Evolutionary conservation across 2,329 filamentous ascomycete genomes (phyloP).

Genomic region (Fragosphaeria purpurea): DNA sequence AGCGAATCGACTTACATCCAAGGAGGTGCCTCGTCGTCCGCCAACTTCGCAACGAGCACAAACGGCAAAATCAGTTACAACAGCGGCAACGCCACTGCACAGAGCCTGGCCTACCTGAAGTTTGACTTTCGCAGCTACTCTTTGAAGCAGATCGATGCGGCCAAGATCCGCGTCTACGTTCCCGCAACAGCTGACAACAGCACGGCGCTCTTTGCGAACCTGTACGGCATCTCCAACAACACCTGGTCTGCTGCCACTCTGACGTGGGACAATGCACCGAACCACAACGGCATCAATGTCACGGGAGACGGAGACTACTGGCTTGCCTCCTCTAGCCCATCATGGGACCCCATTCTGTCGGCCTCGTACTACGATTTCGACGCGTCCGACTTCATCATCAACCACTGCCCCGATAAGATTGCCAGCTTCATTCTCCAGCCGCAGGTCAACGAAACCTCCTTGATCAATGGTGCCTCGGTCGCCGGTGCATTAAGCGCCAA

Average conservation of each 20-base stretch:
- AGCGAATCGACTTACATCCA: too few species aligned
- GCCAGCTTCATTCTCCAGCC: conserved; percentile 5
- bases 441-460: too few species aligned
- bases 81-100: neutral
- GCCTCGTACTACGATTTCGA: conserved; percentile 6
- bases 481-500: too few species aligned
- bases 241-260: neutral
- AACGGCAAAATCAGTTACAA: too few species aligned
- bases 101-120: conserved; percentile 1
- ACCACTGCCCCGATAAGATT: conserved; percentile 1
- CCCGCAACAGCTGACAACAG: neutral
- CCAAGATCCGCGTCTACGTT: conserved; percentile 2
- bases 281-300: conserved; percentile 5
- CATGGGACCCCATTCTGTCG: conserved; percentile 2
- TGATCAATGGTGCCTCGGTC: too few species aligned
- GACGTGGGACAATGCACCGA: conserved; percentile 3
- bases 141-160: neutral
- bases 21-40: too few species aligned
- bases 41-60: too few species aligned
- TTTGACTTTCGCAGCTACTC: conserved; percentile 3
- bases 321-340: conserved; percentile 3
- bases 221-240: conserved; percentile 2
- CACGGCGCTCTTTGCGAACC: too few species aligned
- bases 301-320: conserved; percentile 2
- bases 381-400: conserved; percentile 5